Conservation (phyloP, 2,329 filamentous ascomycete genomes). For the Orbilia quercus region DNA sequence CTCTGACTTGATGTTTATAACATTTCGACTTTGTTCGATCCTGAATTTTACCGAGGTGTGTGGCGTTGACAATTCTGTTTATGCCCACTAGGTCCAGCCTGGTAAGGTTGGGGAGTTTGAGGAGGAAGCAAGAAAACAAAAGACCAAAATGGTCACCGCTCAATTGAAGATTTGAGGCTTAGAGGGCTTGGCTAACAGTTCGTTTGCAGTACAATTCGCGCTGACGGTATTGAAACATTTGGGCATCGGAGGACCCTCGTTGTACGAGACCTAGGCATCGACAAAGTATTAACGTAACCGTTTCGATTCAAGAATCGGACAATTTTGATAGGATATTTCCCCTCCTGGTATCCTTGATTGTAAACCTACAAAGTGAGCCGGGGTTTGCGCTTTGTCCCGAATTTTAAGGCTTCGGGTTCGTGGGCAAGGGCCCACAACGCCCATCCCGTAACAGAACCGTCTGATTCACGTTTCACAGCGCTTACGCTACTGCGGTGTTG, state of each 20-base stretch:
- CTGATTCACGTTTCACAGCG: constrained; percentile 45
- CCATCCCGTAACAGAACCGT: constrained; percentile 49
- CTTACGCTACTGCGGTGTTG: background rate
- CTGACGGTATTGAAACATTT: constrained; percentile 9
- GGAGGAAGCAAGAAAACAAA: too few relatives aligned
- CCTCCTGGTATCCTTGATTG: background rate
- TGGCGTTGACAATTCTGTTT: too few relatives aligned
- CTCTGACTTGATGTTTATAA: too few relatives aligned
- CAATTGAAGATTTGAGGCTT: constrained; percentile 6
- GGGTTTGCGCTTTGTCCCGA: background rate
- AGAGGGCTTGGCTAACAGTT: background rate
- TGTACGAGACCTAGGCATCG: constrained; percentile 19
- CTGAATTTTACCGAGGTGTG: too few relatives aligned
- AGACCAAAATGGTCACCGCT: background rate
- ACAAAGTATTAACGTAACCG: background rate
- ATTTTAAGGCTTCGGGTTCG: background rate
- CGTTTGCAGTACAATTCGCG: constrained; percentile 13
- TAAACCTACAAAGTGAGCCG: too few relatives aligned
- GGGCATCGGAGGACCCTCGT: background rate
- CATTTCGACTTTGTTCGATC: too few relatives aligned
- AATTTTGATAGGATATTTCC: background rate
- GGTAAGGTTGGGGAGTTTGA: too few relatives aligned
- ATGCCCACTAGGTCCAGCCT: background rate
- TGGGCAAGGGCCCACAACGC: constrained; percentile 19
- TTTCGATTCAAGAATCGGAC: constrained; percentile 5